These are phyloP conservation scores for Dictyostelium intermedium DNA, from an alignment of 78 protist genomes.

Conservation along the genomic window DNA sequence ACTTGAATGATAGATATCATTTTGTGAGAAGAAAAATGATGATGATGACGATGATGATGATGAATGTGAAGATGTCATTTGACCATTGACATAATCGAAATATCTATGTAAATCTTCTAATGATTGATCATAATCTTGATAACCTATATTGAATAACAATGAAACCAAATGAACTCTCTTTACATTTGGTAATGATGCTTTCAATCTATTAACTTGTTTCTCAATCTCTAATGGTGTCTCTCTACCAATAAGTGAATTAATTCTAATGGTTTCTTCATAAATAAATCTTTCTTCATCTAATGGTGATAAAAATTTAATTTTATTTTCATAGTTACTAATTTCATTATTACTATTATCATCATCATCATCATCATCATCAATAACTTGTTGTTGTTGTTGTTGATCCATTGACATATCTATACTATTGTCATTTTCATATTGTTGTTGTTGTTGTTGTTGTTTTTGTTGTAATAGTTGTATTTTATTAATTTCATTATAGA, in stretches of 20 bases:
- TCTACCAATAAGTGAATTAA: slow-evolving; percentile 32
- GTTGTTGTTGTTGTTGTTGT: not conserved
- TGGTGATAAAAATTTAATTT: slow-evolving; percentile 58
- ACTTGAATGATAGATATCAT: not conserved
- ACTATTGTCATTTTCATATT: not conserved
- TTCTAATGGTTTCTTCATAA: slow-evolving; percentile 13
- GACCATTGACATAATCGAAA: slow-evolving; percentile 61
- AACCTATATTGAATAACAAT: not conserved
- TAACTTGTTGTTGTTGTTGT: not conserved
- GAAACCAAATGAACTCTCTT: slow-evolving; percentile 2
- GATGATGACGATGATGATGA: not conserved
- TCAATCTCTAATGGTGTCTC: slow-evolving; percentile 13
- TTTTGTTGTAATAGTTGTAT: not conserved
- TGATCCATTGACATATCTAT: not conserved
- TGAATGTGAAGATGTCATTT: not conserved
- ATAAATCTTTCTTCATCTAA: slow-evolving; percentile 49
- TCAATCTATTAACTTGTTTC: not conserved
- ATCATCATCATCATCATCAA: not conserved
- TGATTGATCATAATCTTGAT: slow-evolving; percentile 43
- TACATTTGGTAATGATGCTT: slow-evolving; percentile 22
- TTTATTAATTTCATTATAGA: not conserved
- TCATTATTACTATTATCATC: not conserved
- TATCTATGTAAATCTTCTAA: slow-evolving; percentile 68
- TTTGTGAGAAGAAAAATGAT: not conserved
- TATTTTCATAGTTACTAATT: not conserved